Evolutionary conservation across 257 asterid genomes (phyloP).

Genomic region (Jacaranda copaia): DNA sequence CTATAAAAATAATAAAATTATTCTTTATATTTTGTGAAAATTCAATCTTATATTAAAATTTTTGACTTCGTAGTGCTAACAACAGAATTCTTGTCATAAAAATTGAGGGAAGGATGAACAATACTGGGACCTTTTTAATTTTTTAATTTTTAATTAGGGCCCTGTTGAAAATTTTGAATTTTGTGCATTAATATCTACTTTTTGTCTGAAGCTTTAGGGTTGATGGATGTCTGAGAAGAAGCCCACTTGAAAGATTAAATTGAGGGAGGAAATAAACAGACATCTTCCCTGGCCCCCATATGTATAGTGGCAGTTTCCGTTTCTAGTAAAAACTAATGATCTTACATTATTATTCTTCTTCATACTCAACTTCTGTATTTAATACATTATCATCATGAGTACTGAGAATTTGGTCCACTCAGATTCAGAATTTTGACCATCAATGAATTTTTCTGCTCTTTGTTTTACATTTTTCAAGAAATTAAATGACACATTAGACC

Average conservation of each 20-base stretch:
- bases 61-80: no score
- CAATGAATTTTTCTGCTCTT: background rate
- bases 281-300: slow-evolving; percentile 9
- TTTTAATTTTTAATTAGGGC: background rate
- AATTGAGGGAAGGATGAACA: no score
- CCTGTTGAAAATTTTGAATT: background rate
- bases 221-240: background rate
- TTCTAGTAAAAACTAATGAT: slow-evolving; percentile 23
- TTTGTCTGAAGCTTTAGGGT: background rate
- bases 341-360: background rate
- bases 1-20: no score
- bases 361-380: slow-evolving; percentile 9
- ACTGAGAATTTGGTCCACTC: slow-evolving; percentile 21
- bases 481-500: background rate
- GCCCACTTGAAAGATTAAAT: slow-evolving; percentile 16
- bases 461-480: background rate
- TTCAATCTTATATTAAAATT: no score
- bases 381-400: slow-evolving; percentile 24
- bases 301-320: slow-evolving; percentile 23
- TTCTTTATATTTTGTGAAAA: no score
- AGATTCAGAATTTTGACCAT: slow-evolving; percentile 16
- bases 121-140: no score
- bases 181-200: no score
- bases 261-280: background rate
- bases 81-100: no score